A percentile compares a stretch with the other conserved stretches of the same genome.
Conservation (phyloP, 306 rosid genomes). For the Corylus heterophylla region DNA sequence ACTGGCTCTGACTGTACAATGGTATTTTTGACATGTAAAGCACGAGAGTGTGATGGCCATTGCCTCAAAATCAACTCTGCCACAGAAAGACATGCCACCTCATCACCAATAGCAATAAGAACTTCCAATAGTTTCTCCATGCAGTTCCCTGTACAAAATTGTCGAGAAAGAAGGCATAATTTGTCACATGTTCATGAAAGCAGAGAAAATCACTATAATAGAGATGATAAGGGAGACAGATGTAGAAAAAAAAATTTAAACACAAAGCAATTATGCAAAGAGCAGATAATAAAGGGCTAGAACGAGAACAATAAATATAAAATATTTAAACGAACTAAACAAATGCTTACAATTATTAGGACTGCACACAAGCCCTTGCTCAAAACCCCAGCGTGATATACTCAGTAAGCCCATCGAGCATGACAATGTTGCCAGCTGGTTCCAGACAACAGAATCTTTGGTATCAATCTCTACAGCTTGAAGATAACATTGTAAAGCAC, state of each 20-base stretch:
- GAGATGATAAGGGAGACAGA: conserved; percentile 8
- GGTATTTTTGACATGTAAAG: conserved; percentile 74
- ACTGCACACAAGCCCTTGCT: conserved; percentile 95
- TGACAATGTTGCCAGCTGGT: conserved; percentile 91
- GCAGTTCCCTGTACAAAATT: conserved; percentile 79
- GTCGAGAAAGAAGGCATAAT: conserved; percentile 14
- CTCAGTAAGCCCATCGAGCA: conserved; percentile 87
- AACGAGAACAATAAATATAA: conserved; percentile 5
- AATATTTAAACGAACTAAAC: conserved; percentile 1
- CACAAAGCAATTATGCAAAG: neutral
- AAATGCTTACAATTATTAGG: conserved; percentile 89
- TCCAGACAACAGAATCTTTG: conserved; percentile 97
- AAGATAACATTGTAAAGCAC: conserved; percentile 83
- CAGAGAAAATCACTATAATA: conserved; percentile 9
- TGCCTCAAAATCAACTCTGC: conserved; percentile 91
- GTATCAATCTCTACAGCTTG: conserved; percentile 97
- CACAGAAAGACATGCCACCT: conserved; percentile 92
- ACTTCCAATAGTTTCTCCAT: conserved; percentile 99
- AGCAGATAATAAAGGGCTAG: conserved; percentile 10
- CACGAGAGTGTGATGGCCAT: conserved; percentile 98
- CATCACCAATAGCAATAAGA: conserved; percentile 96
- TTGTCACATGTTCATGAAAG: conserved; percentile 23
- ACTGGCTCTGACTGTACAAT: conserved; percentile 80
- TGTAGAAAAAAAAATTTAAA: conserved; percentile 18
- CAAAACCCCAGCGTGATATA: conserved; percentile 99